A percentile compares a stretch with the other conserved stretches of the same genome.
phyloP scores from a whole-genome alignment of 2,329 filamentous ascomycete species.

The Sclerotinia minor region DNA sequence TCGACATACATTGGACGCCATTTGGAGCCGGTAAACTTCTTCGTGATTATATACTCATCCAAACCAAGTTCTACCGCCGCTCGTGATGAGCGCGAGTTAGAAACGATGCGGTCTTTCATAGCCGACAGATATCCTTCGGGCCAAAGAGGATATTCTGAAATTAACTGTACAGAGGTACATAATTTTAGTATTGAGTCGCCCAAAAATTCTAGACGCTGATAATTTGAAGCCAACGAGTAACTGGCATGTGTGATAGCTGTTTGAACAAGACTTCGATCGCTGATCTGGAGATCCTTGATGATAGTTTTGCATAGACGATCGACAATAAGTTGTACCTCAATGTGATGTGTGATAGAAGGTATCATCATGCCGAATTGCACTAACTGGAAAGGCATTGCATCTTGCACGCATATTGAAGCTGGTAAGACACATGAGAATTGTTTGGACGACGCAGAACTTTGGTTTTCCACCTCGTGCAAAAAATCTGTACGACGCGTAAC shows the following conservation, averaged over 20 bases:
- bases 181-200: slow-evolving; percentile 84
- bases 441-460: slow-evolving; percentile 32
- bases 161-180: slow-evolving; percentile 65
- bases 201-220: slow-evolving; percentile 83
- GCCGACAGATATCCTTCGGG: slow-evolving; percentile 75
- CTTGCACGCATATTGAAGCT: slow-evolving; percentile 50
- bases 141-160: slow-evolving; percentile 59
- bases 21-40: slow-evolving; percentile 64
- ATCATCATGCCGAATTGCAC: slow-evolving; percentile 60
- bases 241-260: slow-evolving; percentile 70
- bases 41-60: slow-evolving; percentile 70
- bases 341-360: slow-evolving; percentile 69
- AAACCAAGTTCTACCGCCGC: slow-evolving; percentile 65
- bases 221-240: slow-evolving; percentile 63
- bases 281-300: slow-evolving; percentile 55
- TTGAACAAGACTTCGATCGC: slow-evolving; percentile 56
- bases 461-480: slow-evolving; percentile 47
- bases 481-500: slow-evolving; percentile 61
- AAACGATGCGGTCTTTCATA: slow-evolving; percentile 68
- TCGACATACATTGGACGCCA: slow-evolving; percentile 69
- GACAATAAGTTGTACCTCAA: slow-evolving; percentile 66
- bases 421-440: slow-evolving; percentile 50
- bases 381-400: slow-evolving; percentile 47
- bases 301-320: slow-evolving; percentile 57
- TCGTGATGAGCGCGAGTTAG: slow-evolving; percentile 70